Evolutionary conservation across 768 basidiomycete genomes (phyloP).

Genomic region (Pisolithus sp.): DNA sequence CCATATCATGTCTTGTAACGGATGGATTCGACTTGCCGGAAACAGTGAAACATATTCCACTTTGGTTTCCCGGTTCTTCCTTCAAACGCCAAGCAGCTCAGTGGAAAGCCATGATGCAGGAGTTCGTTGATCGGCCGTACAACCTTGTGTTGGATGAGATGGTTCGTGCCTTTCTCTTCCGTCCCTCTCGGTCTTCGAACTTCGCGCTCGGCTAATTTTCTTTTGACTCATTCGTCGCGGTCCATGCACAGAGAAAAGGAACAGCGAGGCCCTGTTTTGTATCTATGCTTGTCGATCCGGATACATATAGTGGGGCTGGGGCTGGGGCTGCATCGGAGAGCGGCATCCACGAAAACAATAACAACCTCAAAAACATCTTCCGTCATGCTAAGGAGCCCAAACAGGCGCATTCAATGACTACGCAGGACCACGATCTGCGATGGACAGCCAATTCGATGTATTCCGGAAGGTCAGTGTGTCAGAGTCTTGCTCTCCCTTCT

Average conservation of each 20-base stretch:
- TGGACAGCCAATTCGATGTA: slow-evolving; percentile 87
- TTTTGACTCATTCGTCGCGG: neutral
- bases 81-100: slow-evolving; percentile 54
- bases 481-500: neutral
- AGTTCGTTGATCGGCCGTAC: slow-evolving; percentile 60
- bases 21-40: neutral
- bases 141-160: slow-evolving; percentile 51
- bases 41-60: slow-evolving; percentile 49
- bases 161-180: slow-evolving; percentile 32
- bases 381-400: neutral
- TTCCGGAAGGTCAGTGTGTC: slow-evolving; percentile 27
- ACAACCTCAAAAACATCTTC: neutral
- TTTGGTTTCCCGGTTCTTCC: slow-evolving; percentile 61
- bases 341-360: slow-evolving; percentile 9
- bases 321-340: slow-evolving; percentile 17
- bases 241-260: slow-evolving; percentile 26
- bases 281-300: slow-evolving; percentile 50
- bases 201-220: slow-evolving; percentile 23
- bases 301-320: slow-evolving; percentile 4
- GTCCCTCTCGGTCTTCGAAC: slow-evolving; percentile 26
- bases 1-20: too few relatives aligned
- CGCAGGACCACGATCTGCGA: slow-evolving; percentile 58
- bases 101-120: slow-evolving; percentile 62
- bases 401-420: slow-evolving; percentile 7
- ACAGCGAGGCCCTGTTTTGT: slow-evolving; percentile 36